These are phyloP conservation scores for Gnomoniopsis smithogilvyi DNA, from an alignment of 2,329 filamentous ascomycete species.

Conservation along the genomic window DNA sequence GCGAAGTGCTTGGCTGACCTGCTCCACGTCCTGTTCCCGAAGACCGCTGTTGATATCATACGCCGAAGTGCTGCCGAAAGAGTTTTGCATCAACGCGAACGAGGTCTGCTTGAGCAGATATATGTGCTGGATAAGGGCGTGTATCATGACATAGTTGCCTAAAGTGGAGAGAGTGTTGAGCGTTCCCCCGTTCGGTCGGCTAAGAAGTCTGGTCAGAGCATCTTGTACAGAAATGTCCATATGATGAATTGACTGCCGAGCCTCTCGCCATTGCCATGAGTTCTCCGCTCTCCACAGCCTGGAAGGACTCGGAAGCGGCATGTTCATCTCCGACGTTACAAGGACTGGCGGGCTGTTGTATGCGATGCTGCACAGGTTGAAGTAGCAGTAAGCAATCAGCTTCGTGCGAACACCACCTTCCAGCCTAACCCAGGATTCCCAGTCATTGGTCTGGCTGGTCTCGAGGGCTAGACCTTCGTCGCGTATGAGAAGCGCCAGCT, in stretches of 20 bases:
- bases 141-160: conserved; percentile 69
- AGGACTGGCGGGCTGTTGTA: conserved; percentile 58
- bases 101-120: conserved; percentile 65
- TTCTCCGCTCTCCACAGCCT: conserved; percentile 56
- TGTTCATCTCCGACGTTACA: conserved; percentile 56
- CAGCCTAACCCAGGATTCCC: conserved; percentile 58
- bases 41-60: conserved; percentile 50
- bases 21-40: conserved; percentile 53
- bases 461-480: conserved; percentile 54
- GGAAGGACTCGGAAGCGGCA: conserved; percentile 52
- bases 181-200: conserved; percentile 45
- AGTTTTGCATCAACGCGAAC: conserved; percentile 27
- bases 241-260: conserved; percentile 46
- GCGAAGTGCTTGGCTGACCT: conserved; percentile 51
- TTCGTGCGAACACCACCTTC: conserved; percentile 58
- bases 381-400: conserved; percentile 59
- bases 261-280: conserved; percentile 59
- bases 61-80: conserved; percentile 37
- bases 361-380: conserved; percentile 59
- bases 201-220: conserved; percentile 52
- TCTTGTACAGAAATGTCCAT: conserved; percentile 55
- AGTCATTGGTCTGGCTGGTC: conserved; percentile 47
- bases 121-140: conserved; percentile 69
- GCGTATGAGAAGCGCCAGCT: conserved; percentile 54
- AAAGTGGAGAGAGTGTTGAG: conserved; percentile 53